Base-by-base conservation (phyloP, 1,284 basidiomycete genomes). In the Trichosporon sp. region DNA sequence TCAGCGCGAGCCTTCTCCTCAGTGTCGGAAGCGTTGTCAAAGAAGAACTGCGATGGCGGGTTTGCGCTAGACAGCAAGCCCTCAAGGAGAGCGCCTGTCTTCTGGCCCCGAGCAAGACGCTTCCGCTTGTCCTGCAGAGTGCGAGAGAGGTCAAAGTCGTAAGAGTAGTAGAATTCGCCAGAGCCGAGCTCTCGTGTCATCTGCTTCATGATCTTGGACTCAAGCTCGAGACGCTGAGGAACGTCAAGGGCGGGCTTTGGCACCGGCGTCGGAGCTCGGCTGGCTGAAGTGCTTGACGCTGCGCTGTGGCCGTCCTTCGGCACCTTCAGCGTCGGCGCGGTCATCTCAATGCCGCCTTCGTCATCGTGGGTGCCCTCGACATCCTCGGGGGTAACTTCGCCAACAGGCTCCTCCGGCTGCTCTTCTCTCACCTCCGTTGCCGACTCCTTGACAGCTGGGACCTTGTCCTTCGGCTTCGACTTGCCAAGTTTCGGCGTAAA, bases 91-190 rank as follows among this genome's bases (percentile, higher is more conserved):
- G 63, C 57, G 23, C 61, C 64, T 8, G 70, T 69, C 2, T 68
- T 65, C 5, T 64, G 65, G 1, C 72, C 62, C n/a, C 69, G 64
- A 8, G 70, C 59, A 19, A 82, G 62, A 2, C 72, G 70, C 8
- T 73, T 67, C 8, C 81, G 73, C 70, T 84, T 84, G 63, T 75
- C 73, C 66, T 84, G 83, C 27, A 83, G 68, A 1, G 80, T 78
- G 32, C 80, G 81, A 3, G 84, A 84, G 32, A 84, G 76, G 70
- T 85, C 84, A 59, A 80, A 78, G 40, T 82, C 81, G 73, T 80
- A 80, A n/a, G 78, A 78, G 75, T 82, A 81, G 72, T 79, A 81
- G 71, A 81, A 81, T 37, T 74, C 75, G 32, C 80, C 80, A 1
- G 73, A 70, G 2, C 65, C 67, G 32, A 80, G 76, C 58, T 79